Evolutionary conservation across 352 stramenopile genomes (phyloP).

Genomic region (Phytophthora tentaculata): DNA sequence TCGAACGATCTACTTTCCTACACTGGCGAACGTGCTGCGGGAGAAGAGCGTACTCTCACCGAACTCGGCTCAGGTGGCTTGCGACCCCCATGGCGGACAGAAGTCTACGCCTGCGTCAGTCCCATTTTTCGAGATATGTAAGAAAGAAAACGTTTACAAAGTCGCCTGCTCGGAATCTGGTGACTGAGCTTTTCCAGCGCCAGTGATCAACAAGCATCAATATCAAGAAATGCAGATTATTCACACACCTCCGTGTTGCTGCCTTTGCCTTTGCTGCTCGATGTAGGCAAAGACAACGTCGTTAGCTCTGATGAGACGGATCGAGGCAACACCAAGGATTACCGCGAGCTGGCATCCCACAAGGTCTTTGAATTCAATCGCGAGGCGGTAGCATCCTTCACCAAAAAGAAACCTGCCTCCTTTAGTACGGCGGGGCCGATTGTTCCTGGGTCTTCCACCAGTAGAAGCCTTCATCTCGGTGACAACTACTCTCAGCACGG

Average conservation of each 20-base stretch:
- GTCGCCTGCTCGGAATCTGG: conserved; percentile 29
- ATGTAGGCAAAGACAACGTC: conserved; percentile 48
- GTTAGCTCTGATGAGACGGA: conserved; percentile 44
- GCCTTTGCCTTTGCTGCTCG: conserved; percentile 13
- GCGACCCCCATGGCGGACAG: conserved; percentile 31
- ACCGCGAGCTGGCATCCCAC: conserved; percentile 24
- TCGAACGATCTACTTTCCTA: conserved; percentile 70
- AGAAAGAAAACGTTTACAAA: conserved; percentile 42
- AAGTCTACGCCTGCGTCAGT: conserved; percentile 14
- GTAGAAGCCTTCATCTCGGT: not conserved
- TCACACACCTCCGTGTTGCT: conserved; percentile 27
- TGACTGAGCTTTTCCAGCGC: conserved; percentile 9
- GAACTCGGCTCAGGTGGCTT: conserved; percentile 52
- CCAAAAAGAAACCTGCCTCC: conserved; percentile 23
- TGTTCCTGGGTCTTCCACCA: conserved; percentile 9
- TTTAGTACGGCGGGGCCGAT: conserved; percentile 27
- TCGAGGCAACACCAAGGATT: conserved; percentile 24
- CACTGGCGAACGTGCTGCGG: conserved; percentile 67
- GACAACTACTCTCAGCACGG: conserved; percentile 1
- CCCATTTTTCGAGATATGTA: conserved; percentile 43
- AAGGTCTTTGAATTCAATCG: conserved; percentile 35
- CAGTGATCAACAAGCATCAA: conserved; percentile 16
- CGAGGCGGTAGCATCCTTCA: conserved; percentile 27
- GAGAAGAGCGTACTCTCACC: conserved; percentile 58
- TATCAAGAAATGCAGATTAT: conserved; percentile 37